Evolutionary conservation across 2,329 filamentous ascomycete species (phyloP), one percentile per base, ranked within the genome.

Genomic region (Xylariaceae sp.): DNA sequence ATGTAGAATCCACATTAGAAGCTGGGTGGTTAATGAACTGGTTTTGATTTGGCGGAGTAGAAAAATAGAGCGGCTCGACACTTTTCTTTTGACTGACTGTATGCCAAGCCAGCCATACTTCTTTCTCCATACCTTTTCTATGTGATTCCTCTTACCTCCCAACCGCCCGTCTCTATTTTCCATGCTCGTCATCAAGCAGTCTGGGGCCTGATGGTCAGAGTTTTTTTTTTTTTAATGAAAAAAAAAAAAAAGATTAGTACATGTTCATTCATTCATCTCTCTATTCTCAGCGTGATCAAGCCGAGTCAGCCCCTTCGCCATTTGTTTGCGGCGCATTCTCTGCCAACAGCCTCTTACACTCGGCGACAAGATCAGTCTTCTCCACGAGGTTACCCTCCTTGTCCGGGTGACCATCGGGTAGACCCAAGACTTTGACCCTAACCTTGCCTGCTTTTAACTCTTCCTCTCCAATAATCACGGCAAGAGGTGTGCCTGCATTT

Each of bases 401-500:
- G 71, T 96, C 89, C 0, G 90, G 86, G 77, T 96, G 88, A 30
- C 85, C 89, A 41, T 94, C 86, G 45, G 90, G 85, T 74, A 91
- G 67, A 50, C 69, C 76, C 71, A 79, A 73, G 80, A 76, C 84
- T 83, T 97, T 97, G 70, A 96, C 80, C 73, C 88, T 89, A 62
- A 95, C 87, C 70, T 95, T 87, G 51, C 91, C 91, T 30, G 83
- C 79, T 57, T 85, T 86, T 41, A 95, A 75, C 73, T 97, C 92
- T 53, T 96, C 91, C 66, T 96, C 89, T 44, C 92, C 92, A 1
- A 99, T 78, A 64, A 97, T 94, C 47, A 97, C 80, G 6, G 86
- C 89, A 67, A 95, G 88, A 1, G 92, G 92, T 26, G 95, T 84
- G 43, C 86, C 87, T 54, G 83, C 85, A 48, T 76, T 74, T 70